Percentiles rank a stretch among this genome's conserved stretches.
phyloP scores from a whole-genome alignment of 192 early-diverging fungal species.

The Lobosporangium transversale region DNA sequence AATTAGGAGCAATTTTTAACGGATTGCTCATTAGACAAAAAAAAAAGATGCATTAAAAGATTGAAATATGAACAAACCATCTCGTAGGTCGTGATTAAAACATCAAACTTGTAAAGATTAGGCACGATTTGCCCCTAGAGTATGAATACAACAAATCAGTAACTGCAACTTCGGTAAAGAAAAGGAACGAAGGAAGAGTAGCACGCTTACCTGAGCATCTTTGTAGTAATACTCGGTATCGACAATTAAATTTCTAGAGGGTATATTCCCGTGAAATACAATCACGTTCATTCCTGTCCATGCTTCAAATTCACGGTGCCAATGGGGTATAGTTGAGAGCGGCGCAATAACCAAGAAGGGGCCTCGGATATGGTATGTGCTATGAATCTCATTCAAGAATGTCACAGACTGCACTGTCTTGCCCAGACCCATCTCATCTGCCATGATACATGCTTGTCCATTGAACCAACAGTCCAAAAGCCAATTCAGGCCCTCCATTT shows the following conservation, averaged over 20 bases:
- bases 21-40: too few relatives aligned
- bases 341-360: slow-evolving; percentile 78
- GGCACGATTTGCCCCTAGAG: slow-evolving; percentile 56
- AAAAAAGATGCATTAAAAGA: too few relatives aligned
- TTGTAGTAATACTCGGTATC: slow-evolving; percentile 78
- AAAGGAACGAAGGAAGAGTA: too few relatives aligned
- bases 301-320: slow-evolving; percentile 67
- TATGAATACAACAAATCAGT: not conserved
- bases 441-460: slow-evolving; percentile 83
- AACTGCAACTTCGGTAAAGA: too few relatives aligned
- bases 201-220: slow-evolving; percentile 36
- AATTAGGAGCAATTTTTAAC: not conserved
- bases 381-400: slow-evolving; percentile 76
- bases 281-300: slow-evolving; percentile 53
- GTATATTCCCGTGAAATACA: slow-evolving; percentile 69
- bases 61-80: too few relatives aligned
- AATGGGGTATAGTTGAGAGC: slow-evolving; percentile 65
- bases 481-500: slow-evolving; percentile 89
- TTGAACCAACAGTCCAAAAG: slow-evolving; percentile 81
- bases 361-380: slow-evolving; percentile 67
- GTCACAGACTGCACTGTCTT: slow-evolving; percentile 84
- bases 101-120: slow-evolving; percentile 66
- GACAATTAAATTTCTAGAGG: slow-evolving; percentile 76
- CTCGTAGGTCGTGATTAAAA: slow-evolving; percentile 67
- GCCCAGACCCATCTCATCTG: slow-evolving; percentile 95